Conservation (phyloP, 495 filamentous ascomycete species). For the Aspergillus funiculosus region DNA sequence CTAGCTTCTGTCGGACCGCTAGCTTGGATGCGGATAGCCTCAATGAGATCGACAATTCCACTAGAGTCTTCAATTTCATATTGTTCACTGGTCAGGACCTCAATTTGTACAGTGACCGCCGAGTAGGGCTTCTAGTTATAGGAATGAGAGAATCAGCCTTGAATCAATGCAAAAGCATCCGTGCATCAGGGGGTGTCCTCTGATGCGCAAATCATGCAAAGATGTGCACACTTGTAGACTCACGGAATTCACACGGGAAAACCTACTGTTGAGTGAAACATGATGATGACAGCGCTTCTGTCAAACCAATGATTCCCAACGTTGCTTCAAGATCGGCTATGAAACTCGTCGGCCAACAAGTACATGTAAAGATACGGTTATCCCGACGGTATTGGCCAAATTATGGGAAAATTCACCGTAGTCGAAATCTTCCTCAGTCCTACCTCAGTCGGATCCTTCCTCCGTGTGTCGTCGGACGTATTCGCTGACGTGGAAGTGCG, state of each 20-base stretch:
- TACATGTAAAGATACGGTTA: neutral
- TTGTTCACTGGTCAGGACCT: conserved; percentile 81
- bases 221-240: too few relatives aligned
- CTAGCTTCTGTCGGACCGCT: conserved; percentile 86
- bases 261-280: conserved; percentile 41
- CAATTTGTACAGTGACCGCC: conserved; percentile 89
- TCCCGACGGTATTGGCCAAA: neutral
- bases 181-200: too few relatives aligned
- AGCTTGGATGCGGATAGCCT: conserved; percentile 84
- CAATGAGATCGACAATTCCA: conserved; percentile 89
- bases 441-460: too few relatives aligned
- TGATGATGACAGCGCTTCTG: conserved; percentile 18
- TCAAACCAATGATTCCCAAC: neutral
- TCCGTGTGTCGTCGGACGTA: too few relatives aligned
- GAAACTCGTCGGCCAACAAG: neutral
- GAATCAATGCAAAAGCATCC: neutral
- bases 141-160: neutral
- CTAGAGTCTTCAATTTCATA: conserved; percentile 86
- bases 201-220: too few relatives aligned
- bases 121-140: conserved; percentile 85
- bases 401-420: too few relatives aligned
- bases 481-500: too few relatives aligned
- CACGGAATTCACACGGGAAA: neutral
- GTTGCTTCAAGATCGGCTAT: neutral
- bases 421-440: too few relatives aligned